Conservation (phyloP, 2,329 filamentous ascomycete species). For the Ophiostoma piceae region DNA sequence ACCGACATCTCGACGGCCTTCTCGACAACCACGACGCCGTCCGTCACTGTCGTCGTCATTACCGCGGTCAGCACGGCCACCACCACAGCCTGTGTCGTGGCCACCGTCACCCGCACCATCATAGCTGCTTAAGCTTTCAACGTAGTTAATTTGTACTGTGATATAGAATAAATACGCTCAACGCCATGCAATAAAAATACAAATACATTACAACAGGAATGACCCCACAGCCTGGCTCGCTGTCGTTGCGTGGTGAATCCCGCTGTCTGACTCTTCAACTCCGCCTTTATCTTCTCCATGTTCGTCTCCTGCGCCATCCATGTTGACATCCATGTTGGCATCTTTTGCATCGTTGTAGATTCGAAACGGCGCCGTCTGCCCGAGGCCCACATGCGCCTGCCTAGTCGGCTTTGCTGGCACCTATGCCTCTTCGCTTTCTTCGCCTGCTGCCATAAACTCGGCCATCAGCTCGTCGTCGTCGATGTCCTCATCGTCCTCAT, state of each 20-base stretch:
- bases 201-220: constrained; percentile 15
- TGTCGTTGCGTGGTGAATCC: not conserved
- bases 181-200: constrained; percentile 11
- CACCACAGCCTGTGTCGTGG: not conserved
- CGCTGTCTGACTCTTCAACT: not conserved
- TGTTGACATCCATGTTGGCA: not conserved
- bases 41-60: not conserved
- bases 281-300: not conserved
- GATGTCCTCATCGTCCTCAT: constrained; percentile 35
- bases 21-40: not conserved
- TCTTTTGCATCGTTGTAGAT: constrained; percentile 5
- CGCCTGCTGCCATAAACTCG: constrained; percentile 58
- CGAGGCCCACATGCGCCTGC: not conserved
- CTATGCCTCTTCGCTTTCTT: constrained; percentile 35
- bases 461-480: constrained; percentile 56
- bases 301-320: not conserved
- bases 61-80: not conserved
- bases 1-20: not conserved
- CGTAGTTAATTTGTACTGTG: not conserved
- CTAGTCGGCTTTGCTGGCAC: constrained; percentile 1
- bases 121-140: not conserved
- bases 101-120: not conserved
- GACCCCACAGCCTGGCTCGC: constrained; percentile 21
- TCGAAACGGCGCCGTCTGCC: not conserved
- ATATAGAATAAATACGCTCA: constrained; percentile 12